A percentile compares a stretch with the other conserved stretches of the same genome.
Conservation (phyloP, 2,329 filamentous ascomycete genomes). For the Penicillium sp. region DNA sequence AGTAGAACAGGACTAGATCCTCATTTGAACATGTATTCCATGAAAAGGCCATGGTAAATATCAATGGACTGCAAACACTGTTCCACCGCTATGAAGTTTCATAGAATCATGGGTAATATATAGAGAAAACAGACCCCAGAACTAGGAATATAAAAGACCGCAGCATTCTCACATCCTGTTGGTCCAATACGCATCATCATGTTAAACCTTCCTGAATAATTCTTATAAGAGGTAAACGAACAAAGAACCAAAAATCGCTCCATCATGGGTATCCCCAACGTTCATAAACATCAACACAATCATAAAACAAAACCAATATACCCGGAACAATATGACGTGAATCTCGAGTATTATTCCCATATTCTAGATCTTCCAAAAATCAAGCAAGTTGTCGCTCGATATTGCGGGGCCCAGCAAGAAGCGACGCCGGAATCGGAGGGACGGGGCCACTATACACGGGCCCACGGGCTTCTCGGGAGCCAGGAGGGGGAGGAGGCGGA, state of each 20-base stretch:
- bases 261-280: constrained; percentile 12
- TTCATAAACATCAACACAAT: constrained; percentile 6
- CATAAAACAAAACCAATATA: background rate
- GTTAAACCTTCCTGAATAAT: too few species aligned
- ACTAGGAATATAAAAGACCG: background rate
- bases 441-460: constrained; percentile 18
- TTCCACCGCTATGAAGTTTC: too few species aligned
- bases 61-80: too few species aligned
- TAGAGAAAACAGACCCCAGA: background rate
- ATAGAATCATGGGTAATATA: too few species aligned
- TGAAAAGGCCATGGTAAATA: too few species aligned
- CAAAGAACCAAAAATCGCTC: background rate
- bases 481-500: constrained; percentile 18
- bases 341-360: background rate
- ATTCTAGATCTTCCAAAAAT: constrained; percentile 4
- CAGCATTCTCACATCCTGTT: too few species aligned
- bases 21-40: too few species aligned
- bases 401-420: constrained; percentile 31
- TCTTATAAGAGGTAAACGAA: background rate
- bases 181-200: too few species aligned
- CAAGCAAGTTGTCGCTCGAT: constrained; percentile 42
- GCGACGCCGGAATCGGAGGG: constrained; percentile 23
- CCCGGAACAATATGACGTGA: background rate
- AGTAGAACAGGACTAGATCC: too few species aligned
- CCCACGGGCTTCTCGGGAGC: constrained; percentile 18